Conservation (phyloP, 2,329 filamentous ascomycete genomes). For the Ophiostoma montium region DNA sequence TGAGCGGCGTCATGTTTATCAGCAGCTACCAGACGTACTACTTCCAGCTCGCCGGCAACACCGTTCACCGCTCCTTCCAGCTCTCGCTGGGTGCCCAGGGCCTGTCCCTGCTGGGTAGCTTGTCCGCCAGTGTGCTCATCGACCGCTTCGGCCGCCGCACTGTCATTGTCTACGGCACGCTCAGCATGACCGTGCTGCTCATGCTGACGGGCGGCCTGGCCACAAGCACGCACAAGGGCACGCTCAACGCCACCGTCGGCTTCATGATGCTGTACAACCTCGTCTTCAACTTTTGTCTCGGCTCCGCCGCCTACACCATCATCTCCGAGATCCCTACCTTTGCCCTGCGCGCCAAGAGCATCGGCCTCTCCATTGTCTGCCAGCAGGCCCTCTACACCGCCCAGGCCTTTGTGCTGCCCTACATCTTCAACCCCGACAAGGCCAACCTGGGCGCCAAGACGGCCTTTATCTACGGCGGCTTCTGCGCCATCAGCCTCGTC, state of each 20-base stretch:
- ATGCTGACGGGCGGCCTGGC: conserved; percentile 34
- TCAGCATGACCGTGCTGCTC: conserved; percentile 25
- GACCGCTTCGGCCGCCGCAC: conserved; percentile 18
- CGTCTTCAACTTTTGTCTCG: conserved; percentile 30
- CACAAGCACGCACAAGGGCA: conserved; percentile 28
- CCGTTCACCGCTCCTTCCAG: conserved; percentile 18
- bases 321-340: conserved; percentile 22
- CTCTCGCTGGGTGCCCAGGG: conserved; percentile 32
- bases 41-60: conserved; percentile 25
- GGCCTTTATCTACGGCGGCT: conserved; percentile 23
- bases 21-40: conserved; percentile 47
- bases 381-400: conserved; percentile 26
- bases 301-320: conserved; percentile 22
- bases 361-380: conserved; percentile 28
- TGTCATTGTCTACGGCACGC: conserved; percentile 24
- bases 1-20: conserved; percentile 45
- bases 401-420: conserved; percentile 30
- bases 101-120: conserved; percentile 40
- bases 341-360: conserved; percentile 30
- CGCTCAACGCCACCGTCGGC: conserved; percentile 17
- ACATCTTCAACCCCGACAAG: conserved; percentile 15
- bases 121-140: conserved; percentile 37
- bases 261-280: conserved; percentile 35
- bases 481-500: conserved; percentile 16
- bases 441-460: conserved; percentile 23